A percentile compares a stretch with the other conserved stretches of the same genome.
phyloP scores from a whole-genome alignment of 495 filamentous ascomycete genomes.

The Jackrogersella minutella region DNA sequence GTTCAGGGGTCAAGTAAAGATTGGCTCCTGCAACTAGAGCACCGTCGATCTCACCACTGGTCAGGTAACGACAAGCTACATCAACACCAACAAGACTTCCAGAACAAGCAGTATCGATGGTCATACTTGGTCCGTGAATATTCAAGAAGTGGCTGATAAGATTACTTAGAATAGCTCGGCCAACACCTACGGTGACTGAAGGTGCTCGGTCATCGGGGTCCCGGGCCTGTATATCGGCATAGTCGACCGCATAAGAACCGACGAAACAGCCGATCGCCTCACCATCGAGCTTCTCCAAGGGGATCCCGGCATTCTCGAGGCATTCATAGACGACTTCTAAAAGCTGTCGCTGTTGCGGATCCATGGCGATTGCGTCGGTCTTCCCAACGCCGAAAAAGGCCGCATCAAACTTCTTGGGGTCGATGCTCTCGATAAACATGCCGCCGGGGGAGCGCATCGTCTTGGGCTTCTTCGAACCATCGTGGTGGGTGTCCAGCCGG shows the following conservation, averaged over 20 bases:
- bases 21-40: background rate
- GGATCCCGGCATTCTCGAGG: background rate
- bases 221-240: background rate
- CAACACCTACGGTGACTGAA: background rate
- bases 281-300: background rate
- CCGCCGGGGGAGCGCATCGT: conserved; percentile 57
- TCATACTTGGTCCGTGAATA: background rate
- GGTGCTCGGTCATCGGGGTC: background rate
- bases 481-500: conserved; percentile 41
- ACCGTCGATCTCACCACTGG: background rate
- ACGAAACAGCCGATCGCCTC: background rate
- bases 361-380: background rate
- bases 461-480: conserved; percentile 75
- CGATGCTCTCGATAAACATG: conserved; percentile 43
- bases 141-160: background rate
- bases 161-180: background rate
- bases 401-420: conserved; percentile 61
- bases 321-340: background rate
- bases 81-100: background rate
- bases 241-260: background rate
- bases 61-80: background rate
- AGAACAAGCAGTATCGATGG: background rate
- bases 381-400: background rate
- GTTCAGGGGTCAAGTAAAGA: background rate
- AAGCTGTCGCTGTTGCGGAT: background rate